phyloP scores from a whole-genome alignment of 805 yeast species.

The Saitoella complicata region DNA sequence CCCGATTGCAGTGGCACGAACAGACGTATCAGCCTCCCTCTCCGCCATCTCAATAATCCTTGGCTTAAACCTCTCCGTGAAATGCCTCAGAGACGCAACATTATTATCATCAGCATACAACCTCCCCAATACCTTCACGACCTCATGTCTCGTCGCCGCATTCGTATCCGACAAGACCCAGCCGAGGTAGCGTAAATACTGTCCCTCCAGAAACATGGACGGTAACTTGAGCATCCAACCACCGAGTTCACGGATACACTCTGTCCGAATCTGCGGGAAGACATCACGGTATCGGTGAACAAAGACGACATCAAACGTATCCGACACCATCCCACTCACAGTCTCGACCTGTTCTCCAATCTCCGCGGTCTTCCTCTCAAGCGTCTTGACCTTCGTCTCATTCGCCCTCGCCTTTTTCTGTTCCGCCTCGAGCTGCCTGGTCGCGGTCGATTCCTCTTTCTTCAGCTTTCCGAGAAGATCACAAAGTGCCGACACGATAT shows the following conservation, averaged over 20 bases:
- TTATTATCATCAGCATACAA: conserved; percentile 30
- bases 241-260: conserved; percentile 48
- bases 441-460: conserved; percentile 24
- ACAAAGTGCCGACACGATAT: conserved; percentile 47
- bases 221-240: conserved; percentile 59
- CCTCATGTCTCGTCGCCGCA: conserved; percentile 46
- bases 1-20: conserved; percentile 34
- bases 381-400: conserved; percentile 18
- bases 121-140: conserved; percentile 36
- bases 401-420: conserved; percentile 18
- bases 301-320: conserved; percentile 50
- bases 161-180: conserved; percentile 69
- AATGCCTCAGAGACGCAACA: conserved; percentile 56
- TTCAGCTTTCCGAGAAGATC: conserved; percentile 26
- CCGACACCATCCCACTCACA: conserved; percentile 41
- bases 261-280: conserved; percentile 54
- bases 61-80: conserved; percentile 54
- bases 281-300: conserved; percentile 67
- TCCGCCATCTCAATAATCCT: conserved; percentile 50
- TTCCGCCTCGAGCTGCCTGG: conserved; percentile 24
- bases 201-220: conserved; percentile 50
- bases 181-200: conserved; percentile 62
- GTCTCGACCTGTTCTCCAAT: conserved; percentile 37
- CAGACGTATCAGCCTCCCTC: conserved; percentile 38
- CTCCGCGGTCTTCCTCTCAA: conserved; percentile 30